Evolutionary conservation across 768 basidiomycete species (phyloP).

Genomic region (Hericium rajendrae): DNA sequence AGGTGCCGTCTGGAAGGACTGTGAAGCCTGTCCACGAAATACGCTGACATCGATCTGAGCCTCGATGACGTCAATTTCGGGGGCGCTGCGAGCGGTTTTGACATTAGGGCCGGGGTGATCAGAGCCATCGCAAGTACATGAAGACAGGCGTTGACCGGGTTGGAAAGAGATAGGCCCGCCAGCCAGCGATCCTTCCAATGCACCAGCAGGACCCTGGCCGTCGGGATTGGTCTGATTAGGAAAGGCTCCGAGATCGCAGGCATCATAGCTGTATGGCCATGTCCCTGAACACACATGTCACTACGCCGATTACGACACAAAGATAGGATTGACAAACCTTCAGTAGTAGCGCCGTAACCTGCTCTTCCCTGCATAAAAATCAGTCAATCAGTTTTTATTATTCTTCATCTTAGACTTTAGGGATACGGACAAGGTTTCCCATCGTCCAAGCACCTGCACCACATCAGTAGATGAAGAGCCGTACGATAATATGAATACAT

Average conservation of each 20-base stretch:
- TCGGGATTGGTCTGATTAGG: conserved; percentile 63
- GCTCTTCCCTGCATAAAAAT: conserved; percentile 54
- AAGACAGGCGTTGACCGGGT: conserved; percentile 78
- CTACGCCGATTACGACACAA: too few relatives aligned
- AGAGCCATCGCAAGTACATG: conserved; percentile 79
- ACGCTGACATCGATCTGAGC: conserved; percentile 51
- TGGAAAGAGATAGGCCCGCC: conserved; percentile 61
- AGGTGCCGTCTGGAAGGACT: conserved; percentile 74
- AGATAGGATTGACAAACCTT: conserved; percentile 34
- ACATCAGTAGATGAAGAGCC: conserved; percentile 1
- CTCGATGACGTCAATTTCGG: conserved; percentile 92
- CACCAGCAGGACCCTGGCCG: conserved; percentile 43
- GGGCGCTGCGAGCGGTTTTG: conserved; percentile 60
- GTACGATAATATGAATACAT: conserved; percentile 17
- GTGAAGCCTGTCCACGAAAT: conserved; percentile 61
- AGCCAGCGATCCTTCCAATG: conserved; percentile 39
- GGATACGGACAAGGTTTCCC: conserved; percentile 46
- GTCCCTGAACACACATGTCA: conserved; percentile 23
- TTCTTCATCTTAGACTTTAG: background rate
- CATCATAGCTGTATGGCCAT: conserved; percentile 78
- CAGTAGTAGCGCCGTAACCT: conserved; percentile 84
- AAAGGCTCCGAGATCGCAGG: conserved; percentile 82
- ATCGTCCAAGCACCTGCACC: conserved; percentile 57
- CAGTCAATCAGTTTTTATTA: background rate
- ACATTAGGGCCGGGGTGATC: conserved; percentile 83